Evolutionary conservation across 2,329 filamentous ascomycete genomes (phyloP).

Genomic region (Colletotrichum tofieldiae): DNA sequence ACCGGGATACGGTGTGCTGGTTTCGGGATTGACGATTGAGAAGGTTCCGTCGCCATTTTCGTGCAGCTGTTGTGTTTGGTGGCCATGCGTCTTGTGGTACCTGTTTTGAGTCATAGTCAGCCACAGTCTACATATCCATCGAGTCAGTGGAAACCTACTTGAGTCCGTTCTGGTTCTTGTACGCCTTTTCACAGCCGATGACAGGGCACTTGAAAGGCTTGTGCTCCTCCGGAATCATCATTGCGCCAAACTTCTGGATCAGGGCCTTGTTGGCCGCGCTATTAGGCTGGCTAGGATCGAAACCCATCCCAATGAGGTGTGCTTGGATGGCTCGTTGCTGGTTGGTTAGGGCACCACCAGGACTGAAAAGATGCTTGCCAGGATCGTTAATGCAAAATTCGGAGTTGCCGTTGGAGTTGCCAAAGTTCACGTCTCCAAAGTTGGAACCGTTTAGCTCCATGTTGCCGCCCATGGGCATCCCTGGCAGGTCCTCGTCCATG

Average conservation of each 20-base stretch:
- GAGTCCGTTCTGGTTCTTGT: slow-evolving; percentile 99
- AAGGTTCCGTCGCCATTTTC: slow-evolving; percentile 98
- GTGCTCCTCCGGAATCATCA: slow-evolving; percentile 87
- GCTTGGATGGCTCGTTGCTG: slow-evolving; percentile 76
- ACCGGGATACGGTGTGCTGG: slow-evolving; percentile 92
- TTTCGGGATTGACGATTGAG: slow-evolving; percentile 97
- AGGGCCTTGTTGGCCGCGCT: slow-evolving; percentile 78
- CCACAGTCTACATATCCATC: slow-evolving; percentile 15
- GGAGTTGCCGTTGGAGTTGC: slow-evolving; percentile 60
- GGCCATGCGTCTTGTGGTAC: slow-evolving; percentile 86
- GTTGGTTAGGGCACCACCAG: slow-evolving; percentile 79
- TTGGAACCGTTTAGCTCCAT: slow-evolving; percentile 69
- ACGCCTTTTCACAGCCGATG: slow-evolving; percentile 98
- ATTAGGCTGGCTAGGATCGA: slow-evolving; percentile 83
- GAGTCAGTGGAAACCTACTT: slow-evolving; percentile 76
- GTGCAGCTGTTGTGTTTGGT: slow-evolving; percentile 96
- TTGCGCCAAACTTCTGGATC: slow-evolving; percentile 71
- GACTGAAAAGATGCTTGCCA: slow-evolving; percentile 92
- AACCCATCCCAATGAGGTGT: slow-evolving; percentile 79
- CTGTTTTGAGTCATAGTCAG: slow-evolving; percentile 53
- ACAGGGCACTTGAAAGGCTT: slow-evolving; percentile 99
- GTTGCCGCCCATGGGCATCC: slow-evolving; percentile 74
- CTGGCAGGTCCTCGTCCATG: slow-evolving; percentile 81
- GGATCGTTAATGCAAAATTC: slow-evolving; percentile 88
- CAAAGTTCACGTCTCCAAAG: slow-evolving; percentile 69